phyloP scores from a whole-genome alignment of 768 basidiomycete genomes.

The Thelephora aurantiotincta region DNA sequence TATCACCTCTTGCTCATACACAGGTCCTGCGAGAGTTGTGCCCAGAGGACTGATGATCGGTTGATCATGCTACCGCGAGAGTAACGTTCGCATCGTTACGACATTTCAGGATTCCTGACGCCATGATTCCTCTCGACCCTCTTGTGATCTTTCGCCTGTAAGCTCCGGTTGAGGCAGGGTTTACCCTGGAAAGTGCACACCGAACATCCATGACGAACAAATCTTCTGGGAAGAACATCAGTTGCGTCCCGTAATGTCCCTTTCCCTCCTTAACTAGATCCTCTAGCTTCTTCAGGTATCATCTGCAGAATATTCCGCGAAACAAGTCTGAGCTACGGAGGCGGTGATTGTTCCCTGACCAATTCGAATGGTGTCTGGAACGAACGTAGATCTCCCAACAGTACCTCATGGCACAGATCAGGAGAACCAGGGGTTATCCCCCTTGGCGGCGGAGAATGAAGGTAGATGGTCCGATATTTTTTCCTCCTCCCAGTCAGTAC shows the following conservation, averaged over 20 bases:
- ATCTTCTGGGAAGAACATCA: conserved; percentile 44
- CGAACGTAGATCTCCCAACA: too few relatives aligned
- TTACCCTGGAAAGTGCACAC: neutral
- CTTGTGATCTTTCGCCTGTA: conserved; percentile 39
- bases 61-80: conserved; percentile 51
- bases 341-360: conserved; percentile 23
- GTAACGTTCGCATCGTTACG: conserved; percentile 34
- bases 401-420: too few relatives aligned
- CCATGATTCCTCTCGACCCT: too few relatives aligned
- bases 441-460: too few relatives aligned
- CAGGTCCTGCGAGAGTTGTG: conserved; percentile 42
- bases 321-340: conserved; percentile 39
- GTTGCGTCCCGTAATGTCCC: conserved; percentile 29
- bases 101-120: conserved; percentile 21
- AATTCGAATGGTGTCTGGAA: too few relatives aligned
- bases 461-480: too few relatives aligned
- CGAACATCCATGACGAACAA: conserved; percentile 25
- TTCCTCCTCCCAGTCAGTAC: conserved; percentile 13
- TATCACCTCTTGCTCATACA: conserved; percentile 36
- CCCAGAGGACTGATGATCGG: conserved; percentile 46
- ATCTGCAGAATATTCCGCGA: conserved; percentile 28
- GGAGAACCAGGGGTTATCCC: too few relatives aligned
- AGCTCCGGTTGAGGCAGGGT: too few relatives aligned
- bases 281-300: conserved; percentile 38
- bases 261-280: conserved; percentile 28